Evolutionary conservation across 228 moss, liverwort and hornwort species (phyloP).

Genomic region (Sphagnum fallax): DNA sequence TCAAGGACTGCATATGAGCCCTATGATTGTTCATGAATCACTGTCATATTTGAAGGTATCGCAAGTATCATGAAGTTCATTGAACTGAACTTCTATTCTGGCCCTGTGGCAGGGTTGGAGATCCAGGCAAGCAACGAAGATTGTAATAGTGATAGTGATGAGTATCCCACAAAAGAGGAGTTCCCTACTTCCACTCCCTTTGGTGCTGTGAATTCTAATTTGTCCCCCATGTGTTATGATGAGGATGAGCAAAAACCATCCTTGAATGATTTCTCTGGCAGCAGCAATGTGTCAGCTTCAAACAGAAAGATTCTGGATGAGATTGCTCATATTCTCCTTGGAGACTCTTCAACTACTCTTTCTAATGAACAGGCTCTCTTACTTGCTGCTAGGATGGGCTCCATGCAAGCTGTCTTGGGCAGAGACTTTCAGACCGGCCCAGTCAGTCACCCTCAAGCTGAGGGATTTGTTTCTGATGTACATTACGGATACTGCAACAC

Average conservation of each 20-base stretch:
- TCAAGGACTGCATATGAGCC: not conserved
- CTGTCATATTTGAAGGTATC: not conserved
- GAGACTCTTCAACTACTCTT: conserved; percentile 38
- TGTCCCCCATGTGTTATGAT: conserved; percentile 16
- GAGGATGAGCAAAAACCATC: conserved; percentile 22
- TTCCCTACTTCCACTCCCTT: conserved; percentile 20
- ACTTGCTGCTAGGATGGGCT: conserved; percentile 45
- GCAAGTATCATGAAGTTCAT: not conserved
- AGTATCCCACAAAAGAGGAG: conserved; percentile 35
- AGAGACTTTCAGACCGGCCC: conserved; percentile 29
- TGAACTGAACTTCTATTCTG: not conserved
- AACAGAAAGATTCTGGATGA: conserved; percentile 60
- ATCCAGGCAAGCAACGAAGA: conserved; percentile 11
- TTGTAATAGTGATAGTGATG: conserved; percentile 46
- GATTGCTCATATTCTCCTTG: conserved; percentile 58
- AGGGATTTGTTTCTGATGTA: conserved; percentile 12
- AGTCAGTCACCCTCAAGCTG: conserved; percentile 7
- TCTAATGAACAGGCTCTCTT: conserved; percentile 61
- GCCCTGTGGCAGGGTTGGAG: not conserved
- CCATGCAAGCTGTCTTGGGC: conserved; percentile 49
- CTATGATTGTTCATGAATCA: not conserved
- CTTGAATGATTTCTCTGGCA: conserved; percentile 12
- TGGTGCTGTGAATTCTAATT: conserved; percentile 23
- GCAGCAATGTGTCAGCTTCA: conserved; percentile 18
- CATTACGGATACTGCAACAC: conserved; percentile 14